Base-by-base conservation (phyloP, 2,329 filamentous ascomycete genomes). In the Aspergillus clavatus region DNA sequence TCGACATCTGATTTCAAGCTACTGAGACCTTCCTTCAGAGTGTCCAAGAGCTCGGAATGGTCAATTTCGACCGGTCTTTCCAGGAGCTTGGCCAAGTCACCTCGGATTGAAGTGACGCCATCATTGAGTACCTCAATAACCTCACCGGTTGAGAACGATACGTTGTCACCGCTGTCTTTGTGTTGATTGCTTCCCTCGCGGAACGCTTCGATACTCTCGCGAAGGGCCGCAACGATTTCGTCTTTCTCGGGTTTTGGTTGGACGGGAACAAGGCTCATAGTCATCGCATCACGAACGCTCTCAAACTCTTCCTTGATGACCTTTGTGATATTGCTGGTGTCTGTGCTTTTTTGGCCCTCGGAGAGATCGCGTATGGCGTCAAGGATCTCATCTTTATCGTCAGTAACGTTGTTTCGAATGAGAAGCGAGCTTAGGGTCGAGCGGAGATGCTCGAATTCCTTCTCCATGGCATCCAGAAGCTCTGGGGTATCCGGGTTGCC, bases 41-140 rank as follows among this genome's bases (percentile, higher is more conserved):
- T 88, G 48, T 95, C 87, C 1, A 96, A 75, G 42, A 96, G 90
- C 67, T 96, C 89, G 53, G 95, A 87, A 48, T 87, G 91, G 0
- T 86, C 90, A 66, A 91, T 78, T 57, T 95, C 89, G 0, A 81
- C 73, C 4, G 89, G 87, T 69, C 89, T 93, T 61, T 91, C 83
- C 18, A 82, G 75, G 12, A 93, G 77, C 59, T 84, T 84, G 52
- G 79, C 74, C 40, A 95, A 79, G 54, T 96, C 90, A 12, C 80
- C 76, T 4, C 88, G 80, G 26, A 96, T 76, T 35, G 78, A 80
- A 48, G 87, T 86, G 28, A 96, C 76, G 2, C 89, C 88, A 38
- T 83, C 79, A 44, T 81, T 78, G 51, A 84, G 72, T 6, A 77
- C 77, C 53, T 83, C 80, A 5, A 83, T 70, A 18, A 84, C 69